Base-by-base conservation (phyloP, 805 yeast genomes). In the Cyberlindnera euphorbiiphila region DNA sequence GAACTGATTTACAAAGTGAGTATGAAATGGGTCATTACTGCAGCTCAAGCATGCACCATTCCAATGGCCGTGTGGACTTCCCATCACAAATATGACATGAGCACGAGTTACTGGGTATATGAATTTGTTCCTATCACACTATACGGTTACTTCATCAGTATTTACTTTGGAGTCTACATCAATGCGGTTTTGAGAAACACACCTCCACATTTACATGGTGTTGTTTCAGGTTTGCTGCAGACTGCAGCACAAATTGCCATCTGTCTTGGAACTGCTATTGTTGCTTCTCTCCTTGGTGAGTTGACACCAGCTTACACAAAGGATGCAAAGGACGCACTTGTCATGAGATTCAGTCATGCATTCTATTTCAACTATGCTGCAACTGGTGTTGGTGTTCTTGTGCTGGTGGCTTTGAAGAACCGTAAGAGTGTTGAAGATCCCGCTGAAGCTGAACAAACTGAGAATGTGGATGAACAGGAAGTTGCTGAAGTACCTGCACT, bases 191-290 rank as follows among this genome's bases (percentile, higher is more conserved):
- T 56, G 42, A 29, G 53, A 28, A 34, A 55, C 15, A 59, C 70
- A 8, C 72, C 74, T 0, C 31, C 48, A 6, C 60, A 62, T 33
- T 41, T 63, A 12, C 71, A 66, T 34, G 71, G 69, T n/a, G 58
- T 62, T 20, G 64, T 66, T 3, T 39, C 62, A 6, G 72, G 68
- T 1, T 43, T 66, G 8, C 50, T 57, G 25, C 62, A 57, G 39
- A 62, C 70, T 1, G 39, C 51, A 11, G 61, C 59, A 1, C 71
- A 66, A 45, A 37, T 65, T 20, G 65, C 64, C 1, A 38, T 50
- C 14, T 47, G 62, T 32, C 19, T 63, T 11, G 57, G 59, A 0
- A 45, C 51, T 26, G 57, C 66, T 5, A 35, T 59, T 6, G 21
- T 50, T 2, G 36, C 60, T 2, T 46, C 61, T 5, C 38, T 62